Evolutionary conservation across 2,329 filamentous ascomycete genomes (phyloP).

Genomic region (Cyclaneusma minus): DNA sequence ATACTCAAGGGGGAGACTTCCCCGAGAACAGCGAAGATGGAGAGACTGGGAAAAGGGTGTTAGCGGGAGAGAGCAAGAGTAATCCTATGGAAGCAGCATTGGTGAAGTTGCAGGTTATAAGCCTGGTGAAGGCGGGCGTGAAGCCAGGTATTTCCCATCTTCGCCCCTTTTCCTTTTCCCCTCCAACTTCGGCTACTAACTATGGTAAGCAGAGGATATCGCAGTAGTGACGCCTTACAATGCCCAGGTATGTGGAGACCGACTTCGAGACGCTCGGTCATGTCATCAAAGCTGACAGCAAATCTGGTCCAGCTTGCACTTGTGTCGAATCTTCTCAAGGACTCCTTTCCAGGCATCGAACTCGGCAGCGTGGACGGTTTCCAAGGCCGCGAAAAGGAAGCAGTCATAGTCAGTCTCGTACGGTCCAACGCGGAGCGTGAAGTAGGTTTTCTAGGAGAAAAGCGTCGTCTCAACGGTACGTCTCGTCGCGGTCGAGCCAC

Average conservation of each 20-base stretch:
- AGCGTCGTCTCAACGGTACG: slow-evolving; percentile 80
- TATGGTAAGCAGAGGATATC: too few relatives aligned
- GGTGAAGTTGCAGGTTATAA: slow-evolving; percentile 61
- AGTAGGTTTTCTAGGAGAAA: slow-evolving; percentile 87
- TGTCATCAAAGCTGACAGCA: too few relatives aligned
- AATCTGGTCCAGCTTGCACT: slow-evolving; percentile 46
- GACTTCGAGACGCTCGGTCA: too few relatives aligned
- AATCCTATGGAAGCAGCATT: slow-evolving; percentile 82
- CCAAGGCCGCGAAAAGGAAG: slow-evolving; percentile 94
- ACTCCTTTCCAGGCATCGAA: slow-evolving; percentile 70
- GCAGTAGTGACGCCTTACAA: slow-evolving; percentile 95
- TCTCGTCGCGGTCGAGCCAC: slow-evolving; percentile 9
- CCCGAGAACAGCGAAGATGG: slow-evolving; percentile 69
- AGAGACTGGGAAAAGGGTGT: slow-evolving; percentile 31
- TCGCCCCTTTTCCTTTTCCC: too few relatives aligned
- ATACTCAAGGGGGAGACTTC: slow-evolving; percentile 90
- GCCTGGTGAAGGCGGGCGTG: slow-evolving; percentile 66
- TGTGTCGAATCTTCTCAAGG: slow-evolving; percentile 61
- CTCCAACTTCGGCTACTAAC: too few relatives aligned
- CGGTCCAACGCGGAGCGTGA: slow-evolving; percentile 76
- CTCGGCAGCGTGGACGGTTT: slow-evolving; percentile 96
- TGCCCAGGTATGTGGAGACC: slow-evolving; percentile 60
- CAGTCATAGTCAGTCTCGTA: slow-evolving; percentile 84
- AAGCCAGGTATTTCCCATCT: too few relatives aligned
- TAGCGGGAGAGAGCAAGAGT: slow-evolving; percentile 64